Conservation (phyloP, 169 alveolate species). For the Eimeria falciformis region DNA sequence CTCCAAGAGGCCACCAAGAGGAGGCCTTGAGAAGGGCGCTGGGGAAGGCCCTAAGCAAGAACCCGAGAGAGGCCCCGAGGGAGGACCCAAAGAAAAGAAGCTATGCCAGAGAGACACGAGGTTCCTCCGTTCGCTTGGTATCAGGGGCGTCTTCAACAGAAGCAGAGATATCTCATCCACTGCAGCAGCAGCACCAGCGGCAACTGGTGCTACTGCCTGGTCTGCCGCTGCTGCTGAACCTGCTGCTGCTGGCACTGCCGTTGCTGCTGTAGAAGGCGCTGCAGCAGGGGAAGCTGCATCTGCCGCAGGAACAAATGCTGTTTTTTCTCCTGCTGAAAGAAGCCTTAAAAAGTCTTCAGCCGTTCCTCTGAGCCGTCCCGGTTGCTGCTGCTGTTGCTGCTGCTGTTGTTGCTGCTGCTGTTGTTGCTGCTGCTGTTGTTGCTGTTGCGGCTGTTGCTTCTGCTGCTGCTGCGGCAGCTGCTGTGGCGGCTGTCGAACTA, state of each 20-base stretch:
- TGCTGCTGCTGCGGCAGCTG: neutral
- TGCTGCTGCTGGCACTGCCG: neutral
- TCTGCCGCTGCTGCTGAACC: neutral
- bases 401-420: neutral
- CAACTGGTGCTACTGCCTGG: neutral
- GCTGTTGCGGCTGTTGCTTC: neutral
- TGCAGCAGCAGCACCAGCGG: no score
- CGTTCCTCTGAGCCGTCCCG: no score
- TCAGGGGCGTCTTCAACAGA: constrained; percentile 10
- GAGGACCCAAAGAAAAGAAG: neutral
- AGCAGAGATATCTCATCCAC: neutral
- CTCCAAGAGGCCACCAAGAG: constrained; percentile 26
- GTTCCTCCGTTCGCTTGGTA: constrained; percentile 23
- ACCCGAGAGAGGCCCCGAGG: neutral
- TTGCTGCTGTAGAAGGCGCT: neutral
- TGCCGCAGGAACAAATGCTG: neutral
- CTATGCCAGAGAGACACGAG: constrained; percentile 42
- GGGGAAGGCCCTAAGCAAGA: constrained; percentile 15
- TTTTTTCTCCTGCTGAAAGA: neutral
- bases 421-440: neutral
- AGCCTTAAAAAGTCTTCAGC: no score
- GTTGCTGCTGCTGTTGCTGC: no score
- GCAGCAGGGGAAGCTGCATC: neutral
- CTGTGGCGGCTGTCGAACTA: neutral
- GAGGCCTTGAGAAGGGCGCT: no score